phyloP scores from a whole-genome alignment of 208 protist species.

The Lotmaria passim region DNA sequence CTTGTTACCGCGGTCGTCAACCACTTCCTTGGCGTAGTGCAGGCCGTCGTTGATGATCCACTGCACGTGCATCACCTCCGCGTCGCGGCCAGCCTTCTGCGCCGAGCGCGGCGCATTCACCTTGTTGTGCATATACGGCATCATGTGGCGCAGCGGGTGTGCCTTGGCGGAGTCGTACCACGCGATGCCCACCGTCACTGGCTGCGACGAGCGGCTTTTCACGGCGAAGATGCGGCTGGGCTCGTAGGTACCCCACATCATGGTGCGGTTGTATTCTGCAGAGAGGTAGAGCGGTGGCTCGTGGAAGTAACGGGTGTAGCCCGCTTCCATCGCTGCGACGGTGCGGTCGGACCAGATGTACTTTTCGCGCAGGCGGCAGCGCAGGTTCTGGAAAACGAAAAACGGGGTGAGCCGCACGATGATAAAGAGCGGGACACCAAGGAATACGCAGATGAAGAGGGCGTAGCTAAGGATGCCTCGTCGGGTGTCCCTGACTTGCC shows the following conservation, averaged over 20 bases:
- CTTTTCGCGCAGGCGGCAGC: slow-evolving; percentile 60
- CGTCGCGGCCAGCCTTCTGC: slow-evolving; percentile 41
- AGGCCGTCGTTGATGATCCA: slow-evolving; percentile 82
- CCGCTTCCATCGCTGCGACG: slow-evolving; percentile 52
- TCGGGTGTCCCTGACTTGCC: slow-evolving; percentile 25
- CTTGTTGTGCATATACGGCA: slow-evolving; percentile 74
- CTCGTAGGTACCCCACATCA: slow-evolving; percentile 88
- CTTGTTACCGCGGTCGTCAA: slow-evolving; percentile 61
- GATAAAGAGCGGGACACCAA: slow-evolving; percentile 60
- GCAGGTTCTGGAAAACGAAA: slow-evolving; percentile 79
- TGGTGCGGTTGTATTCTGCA: slow-evolving; percentile 69
- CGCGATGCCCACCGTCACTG: slow-evolving; percentile 75
- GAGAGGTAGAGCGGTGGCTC: slow-evolving; percentile 73
- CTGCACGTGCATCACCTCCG: slow-evolving; percentile 64
- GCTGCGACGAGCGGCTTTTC: slow-evolving; percentile 67
- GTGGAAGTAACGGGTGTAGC: slow-evolving; percentile 63
- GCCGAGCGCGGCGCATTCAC: slow-evolving; percentile 50
- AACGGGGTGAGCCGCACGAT: slow-evolving; percentile 78
- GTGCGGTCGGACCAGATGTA: slow-evolving; percentile 58
- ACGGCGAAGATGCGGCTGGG: slow-evolving; percentile 82
- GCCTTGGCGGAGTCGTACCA: slow-evolving; percentile 76
- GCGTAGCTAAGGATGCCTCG: slow-evolving; percentile 49
- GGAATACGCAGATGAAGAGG: slow-evolving; percentile 62
- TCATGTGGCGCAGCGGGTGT: slow-evolving; percentile 66
- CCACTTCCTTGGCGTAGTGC: slow-evolving; percentile 73